These are phyloP conservation scores for Botrytis fragariae DNA, from an alignment of 2,329 filamentous ascomycete genomes.

Conservation along the genomic window DNA sequence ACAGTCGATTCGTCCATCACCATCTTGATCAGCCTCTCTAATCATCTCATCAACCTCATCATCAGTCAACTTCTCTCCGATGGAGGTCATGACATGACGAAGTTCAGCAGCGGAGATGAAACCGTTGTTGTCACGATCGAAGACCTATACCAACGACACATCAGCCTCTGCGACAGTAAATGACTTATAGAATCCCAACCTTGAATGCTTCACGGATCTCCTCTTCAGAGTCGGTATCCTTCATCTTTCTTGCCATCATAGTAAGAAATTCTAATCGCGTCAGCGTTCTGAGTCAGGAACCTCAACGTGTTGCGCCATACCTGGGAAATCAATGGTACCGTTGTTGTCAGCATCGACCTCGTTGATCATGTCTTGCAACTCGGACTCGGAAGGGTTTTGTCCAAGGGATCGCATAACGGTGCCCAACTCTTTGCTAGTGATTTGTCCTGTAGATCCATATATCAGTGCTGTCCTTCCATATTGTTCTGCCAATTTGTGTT, in stretches of 20 bases:
- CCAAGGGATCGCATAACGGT: conserved; percentile 89
- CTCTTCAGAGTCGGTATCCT: conserved; percentile 88
- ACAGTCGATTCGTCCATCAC: conserved; percentile 88
- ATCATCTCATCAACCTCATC: conserved; percentile 95
- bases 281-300: conserved; percentile 33
- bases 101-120: conserved; percentile 88
- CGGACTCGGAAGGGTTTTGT: conserved; percentile 86
- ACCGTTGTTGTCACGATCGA: conserved; percentile 87
- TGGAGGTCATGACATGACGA: conserved; percentile 88
- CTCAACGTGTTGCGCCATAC: conserved; percentile 48
- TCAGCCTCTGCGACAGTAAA: conserved; percentile 1
- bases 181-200: conserved; percentile 46
- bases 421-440: conserved; percentile 86
- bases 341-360: conserved; percentile 92
- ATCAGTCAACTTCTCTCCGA: conserved; percentile 86
- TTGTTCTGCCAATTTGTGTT: background rate
- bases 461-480: conserved; percentile 1
- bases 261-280: conserved; percentile 72
- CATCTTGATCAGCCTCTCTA: conserved; percentile 84
- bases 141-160: conserved; percentile 51
- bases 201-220: conserved; percentile 89
- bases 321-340: conserved; percentile 87
- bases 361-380: conserved; percentile 92
- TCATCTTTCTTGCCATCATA: conserved; percentile 95
- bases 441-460: conserved; percentile 61